Base-by-base conservation (phyloP, 495 filamentous ascomycete species). In the Penicillium verhagenii region DNA sequence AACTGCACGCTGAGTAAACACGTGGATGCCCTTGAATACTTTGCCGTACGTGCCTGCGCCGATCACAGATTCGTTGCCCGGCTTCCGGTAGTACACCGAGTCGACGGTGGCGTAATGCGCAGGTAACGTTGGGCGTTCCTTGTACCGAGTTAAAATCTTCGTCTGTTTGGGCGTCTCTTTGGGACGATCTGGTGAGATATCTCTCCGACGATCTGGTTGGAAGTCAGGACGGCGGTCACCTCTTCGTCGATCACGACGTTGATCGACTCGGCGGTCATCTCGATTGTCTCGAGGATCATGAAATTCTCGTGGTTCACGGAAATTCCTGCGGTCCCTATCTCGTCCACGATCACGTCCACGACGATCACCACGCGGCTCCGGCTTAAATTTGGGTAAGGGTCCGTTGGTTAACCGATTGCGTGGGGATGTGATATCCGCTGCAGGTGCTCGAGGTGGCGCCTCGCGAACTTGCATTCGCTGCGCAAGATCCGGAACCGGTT, bases 1-100 rank as follows among this genome's bases (percentile, higher is more conserved):
- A 35, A 97, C 95, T 54, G 90, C 83, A 26, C 85, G 84, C 61
- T 92, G 87, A 8, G 92, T 99, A 53, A 95, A 96, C 13, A 96
- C 91, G 68, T 99, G 92, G 14, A 93, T 79, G n/a, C 87, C 94
- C 65, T 97, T 97, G 78, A 97, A 99, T 6, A 99, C 94, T 67
- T 99, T 97, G 37, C 93, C 94, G 66, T 94, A 96, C 1, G 90
- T 96, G 23, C 92, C 92, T 37, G 91, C 94, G 26, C 92, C 92
- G 9, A 97, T 86, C 2, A 97, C 91, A 7, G 92, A 96, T 67
- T 95, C 92, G 63, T 97, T 95, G 4, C 92, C 92, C 0, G 92
- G 91, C 63, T 96, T 96, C 54, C 92, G 78, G 70, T 85, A 94
- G 70, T 91, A 97, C 14, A 96, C 91, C 3, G 91, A 96, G 42